phyloP scores from a whole-genome alignment of 2,329 filamentous ascomycete genomes.

The Elsinoe necatrix region DNA sequence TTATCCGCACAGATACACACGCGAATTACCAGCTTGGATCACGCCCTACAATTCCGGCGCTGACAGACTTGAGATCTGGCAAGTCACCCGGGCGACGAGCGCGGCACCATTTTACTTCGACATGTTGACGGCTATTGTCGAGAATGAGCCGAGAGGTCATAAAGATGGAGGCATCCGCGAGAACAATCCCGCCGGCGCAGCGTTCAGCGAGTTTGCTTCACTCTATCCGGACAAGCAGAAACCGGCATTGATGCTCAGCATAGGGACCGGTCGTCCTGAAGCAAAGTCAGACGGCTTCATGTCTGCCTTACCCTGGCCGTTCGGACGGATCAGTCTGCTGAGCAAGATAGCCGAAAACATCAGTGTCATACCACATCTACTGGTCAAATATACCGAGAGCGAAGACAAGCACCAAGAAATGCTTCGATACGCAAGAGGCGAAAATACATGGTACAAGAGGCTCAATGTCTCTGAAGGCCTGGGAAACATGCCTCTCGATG shows the following conservation, averaged over 20 bases:
- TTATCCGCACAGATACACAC: constrained; percentile 39
- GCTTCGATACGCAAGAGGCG: constrained; percentile 38
- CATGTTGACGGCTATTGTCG: constrained; percentile 39
- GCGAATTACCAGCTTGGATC: constrained; percentile 37
- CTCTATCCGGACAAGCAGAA: constrained; percentile 33
- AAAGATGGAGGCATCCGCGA: constrained; percentile 45
- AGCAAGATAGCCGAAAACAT: constrained; percentile 42
- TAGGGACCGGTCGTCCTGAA: constrained; percentile 41
- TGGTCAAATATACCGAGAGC: constrained; percentile 46
- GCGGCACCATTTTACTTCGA: constrained; percentile 47
- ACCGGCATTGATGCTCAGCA: constrained; percentile 38
- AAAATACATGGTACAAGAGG: constrained; percentile 45
- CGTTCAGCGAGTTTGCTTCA: constrained; percentile 40
- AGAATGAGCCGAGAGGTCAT: constrained; percentile 34
- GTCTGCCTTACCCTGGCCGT: constrained; percentile 37
- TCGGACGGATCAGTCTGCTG: constrained; percentile 34
- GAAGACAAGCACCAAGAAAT: constrained; percentile 42
- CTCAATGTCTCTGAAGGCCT: constrained; percentile 40
- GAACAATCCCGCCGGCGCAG: constrained; percentile 43
- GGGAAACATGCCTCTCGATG: constrained; percentile 39
- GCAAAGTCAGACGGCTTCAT: constrained; percentile 39
- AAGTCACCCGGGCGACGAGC: constrained; percentile 45
- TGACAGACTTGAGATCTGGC: constrained; percentile 42
- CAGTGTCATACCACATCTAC: constrained; percentile 41
- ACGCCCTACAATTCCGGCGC: constrained; percentile 42